A percentile compares a stretch with the other conserved stretches of the same genome.
Conservation (phyloP, 139 green algal species). For the Limnomonas spitsbergensis region DNA sequence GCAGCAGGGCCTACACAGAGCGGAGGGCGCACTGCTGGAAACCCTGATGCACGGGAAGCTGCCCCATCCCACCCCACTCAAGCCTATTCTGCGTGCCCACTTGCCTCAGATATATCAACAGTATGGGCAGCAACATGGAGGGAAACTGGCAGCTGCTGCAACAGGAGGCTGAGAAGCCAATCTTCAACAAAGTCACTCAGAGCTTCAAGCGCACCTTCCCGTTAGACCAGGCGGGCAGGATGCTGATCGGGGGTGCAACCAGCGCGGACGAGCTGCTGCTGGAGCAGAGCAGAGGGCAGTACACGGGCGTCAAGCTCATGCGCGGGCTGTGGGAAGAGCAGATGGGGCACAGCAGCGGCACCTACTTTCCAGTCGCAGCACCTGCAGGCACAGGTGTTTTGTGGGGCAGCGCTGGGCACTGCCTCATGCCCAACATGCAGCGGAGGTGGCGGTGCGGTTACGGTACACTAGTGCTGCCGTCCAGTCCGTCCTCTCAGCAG, state of each 20-base stretch:
- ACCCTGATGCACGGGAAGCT: no score
- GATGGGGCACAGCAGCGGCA: constrained; percentile 3
- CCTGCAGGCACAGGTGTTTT: constrained; percentile 6
- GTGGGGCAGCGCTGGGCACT: constrained; percentile 23
- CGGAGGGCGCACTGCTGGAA: no score
- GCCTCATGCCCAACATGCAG: constrained; percentile 13
- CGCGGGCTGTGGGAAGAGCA: constrained; percentile 16
- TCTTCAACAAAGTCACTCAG: background rate
- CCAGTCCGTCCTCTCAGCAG: background rate
- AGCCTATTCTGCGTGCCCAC: no score
- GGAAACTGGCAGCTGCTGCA: constrained; percentile 19
- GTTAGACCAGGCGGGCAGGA: background rate
- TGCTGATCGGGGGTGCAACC: background rate
- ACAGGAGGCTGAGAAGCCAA: constrained; percentile 5
- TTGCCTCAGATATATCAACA: constrained; percentile 6
- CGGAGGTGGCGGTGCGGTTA: constrained; percentile 20
- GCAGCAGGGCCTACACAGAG: no score
- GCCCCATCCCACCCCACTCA: no score
- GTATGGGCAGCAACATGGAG: constrained; percentile 22
- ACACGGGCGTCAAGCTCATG: constrained; percentile 21
- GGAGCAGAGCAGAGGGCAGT: constrained; percentile 12
- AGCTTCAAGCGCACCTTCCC: constrained; percentile 23
- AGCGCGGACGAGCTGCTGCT: constrained; percentile 18
- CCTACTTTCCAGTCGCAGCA: constrained; percentile 19
- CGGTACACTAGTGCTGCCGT: constrained; percentile 4